Percentiles rank a stretch among this genome's conserved stretches.
Evolutionary conservation across 2,329 filamentous ascomycete genomes (phyloP).

Genomic region (Ophiostoma perfectum): DNA sequence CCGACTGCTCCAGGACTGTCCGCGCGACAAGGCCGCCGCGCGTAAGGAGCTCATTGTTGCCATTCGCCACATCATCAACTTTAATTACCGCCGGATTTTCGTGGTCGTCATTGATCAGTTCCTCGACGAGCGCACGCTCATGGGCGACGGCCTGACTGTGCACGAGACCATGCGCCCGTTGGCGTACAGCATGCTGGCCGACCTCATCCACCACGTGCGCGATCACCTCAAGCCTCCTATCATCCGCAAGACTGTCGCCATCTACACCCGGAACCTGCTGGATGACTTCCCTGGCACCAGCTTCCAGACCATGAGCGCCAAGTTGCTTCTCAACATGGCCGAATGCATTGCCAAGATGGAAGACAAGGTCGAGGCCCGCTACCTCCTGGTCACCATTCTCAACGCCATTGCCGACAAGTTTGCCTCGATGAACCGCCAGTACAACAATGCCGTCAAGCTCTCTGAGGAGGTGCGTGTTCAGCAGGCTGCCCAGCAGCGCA

Average conservation of each 20-base stretch:
- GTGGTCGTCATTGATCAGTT: slow-evolving; percentile 90
- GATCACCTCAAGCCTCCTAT: slow-evolving; percentile 84
- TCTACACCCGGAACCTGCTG: slow-evolving; percentile 93
- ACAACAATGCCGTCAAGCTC: slow-evolving; percentile 88
- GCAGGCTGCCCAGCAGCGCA: slow-evolving; percentile 55
- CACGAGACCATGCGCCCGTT: slow-evolving; percentile 94
- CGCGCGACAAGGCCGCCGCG: slow-evolving; percentile 85
- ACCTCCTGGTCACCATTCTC: slow-evolving; percentile 94
- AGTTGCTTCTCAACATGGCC: slow-evolving; percentile 93
- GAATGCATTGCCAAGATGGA: slow-evolving; percentile 93
- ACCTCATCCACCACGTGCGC: slow-evolving; percentile 93
- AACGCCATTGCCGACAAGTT: slow-evolving; percentile 99
- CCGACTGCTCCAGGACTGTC: slow-evolving; percentile 85
- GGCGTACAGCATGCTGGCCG: slow-evolving; percentile 96
- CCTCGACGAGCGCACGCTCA: slow-evolving; percentile 86
- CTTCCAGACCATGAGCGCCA: slow-evolving; percentile 99
- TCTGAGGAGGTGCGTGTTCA: slow-evolving; percentile 85
- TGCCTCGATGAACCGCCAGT: slow-evolving; percentile 94
- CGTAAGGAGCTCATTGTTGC: slow-evolving; percentile 94
- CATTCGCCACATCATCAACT: slow-evolving; percentile 97
- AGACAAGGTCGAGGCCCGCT: slow-evolving; percentile 88
- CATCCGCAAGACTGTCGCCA: slow-evolving; percentile 91
- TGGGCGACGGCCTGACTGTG: slow-evolving; percentile 91
- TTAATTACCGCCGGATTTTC: slow-evolving; percentile 95
- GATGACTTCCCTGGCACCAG: slow-evolving; percentile 96